Base-by-base conservation (phyloP, 495 filamentous ascomycete genomes). In the Xylaria telfairii region DNA sequence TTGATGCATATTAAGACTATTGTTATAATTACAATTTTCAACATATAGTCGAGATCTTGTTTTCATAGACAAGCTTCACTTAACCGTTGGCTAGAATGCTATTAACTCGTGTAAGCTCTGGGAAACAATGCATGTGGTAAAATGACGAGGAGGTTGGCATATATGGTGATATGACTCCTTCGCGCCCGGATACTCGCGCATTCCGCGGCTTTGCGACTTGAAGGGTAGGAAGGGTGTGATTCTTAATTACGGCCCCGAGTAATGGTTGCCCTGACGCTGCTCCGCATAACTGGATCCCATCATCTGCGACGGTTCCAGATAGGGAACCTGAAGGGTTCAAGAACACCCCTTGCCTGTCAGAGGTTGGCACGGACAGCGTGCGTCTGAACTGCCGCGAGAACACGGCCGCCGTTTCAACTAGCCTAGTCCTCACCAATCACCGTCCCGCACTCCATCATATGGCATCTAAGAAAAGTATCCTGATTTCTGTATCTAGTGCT, bases 241-340 rank as follows among this genome's bases (percentile, higher is more conserved):
- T 54, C 47, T 53, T 42, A 9, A 7, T 9, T 42, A 66, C 37
- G 32, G n/a, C 34, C n/a, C 64, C n/a, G 15, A 34, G 47, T 28
- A 15, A 54, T 54, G 42, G 9, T 10, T 39, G 19, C n/a, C 42
- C 34, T 28, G 28, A 41, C 47, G 10, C 47, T 54, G 47, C 9
- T 21, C 19, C 28, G 64, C 64, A 66, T 66, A n/a, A 54, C 13
- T 9, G 46, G 62, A 66, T 66, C 46, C 64, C 28, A 41, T 39
- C 28, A 66, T 34, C 64, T 66, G 64, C 32, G 64, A 66, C 64
- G 34, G 64, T 53, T 66, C 64, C 64, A 32, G 21, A 28, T 15
- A 42, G n/a, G 4, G 59, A 42, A 37, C 8, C 30, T 37, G 17
- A 8, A n/a, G 9, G n/a, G 64, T 46, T 64, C n/a, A 66, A 47